Evolutionary conservation across 2,329 filamentous ascomycete genomes (phyloP), one percentile per base, ranked within the genome.

Genomic region (Cercospora sesami): DNA sequence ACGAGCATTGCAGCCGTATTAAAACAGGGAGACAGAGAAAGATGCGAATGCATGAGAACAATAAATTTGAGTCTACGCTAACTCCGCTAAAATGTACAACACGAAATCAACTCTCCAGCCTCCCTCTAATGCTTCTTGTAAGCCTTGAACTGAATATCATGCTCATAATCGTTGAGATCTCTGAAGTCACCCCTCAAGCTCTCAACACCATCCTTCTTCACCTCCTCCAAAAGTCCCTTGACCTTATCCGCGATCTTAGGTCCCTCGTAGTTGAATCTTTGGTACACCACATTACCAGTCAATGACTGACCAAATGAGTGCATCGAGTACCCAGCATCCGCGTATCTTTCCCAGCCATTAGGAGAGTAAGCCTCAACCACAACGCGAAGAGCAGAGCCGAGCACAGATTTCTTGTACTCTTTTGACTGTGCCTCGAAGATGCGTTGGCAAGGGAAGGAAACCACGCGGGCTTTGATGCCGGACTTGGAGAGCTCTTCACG

Each of bases 261-360:
- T 2, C 77, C 80, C 61, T 86, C 83, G 69, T 85, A 87, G 0
- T 86, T 84, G 73, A 88, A 88, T 64, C 83, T 83, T 71, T 83
- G 82, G 73, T 88, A 87, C 2, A 84, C 84, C 10, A 82, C 81
- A 69, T 83, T 82, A 0, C 85, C 84, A 0, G 86, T 86, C 55
- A 88, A 74, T 16, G 81, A 85, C 73, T 88, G 85, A 0, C 86
- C 86, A 70, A 88, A 89, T 0, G 79, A 78, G 55, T 81, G 80
- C 82, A 88, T 84, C 59, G 80, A 84, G 67, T 81, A 81, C 1
- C 83, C 85, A 0, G 86, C 86, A 74, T 87, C 83, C 0, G 86
- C 86, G 72, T 88, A 89, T 21, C 86, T 76, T 77, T 88, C 87
- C 86, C 86, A 89, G 0, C 86, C 85, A 67, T 85, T 84, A 1